Conservation (phyloP, 1,139 yeast species). For the Debaryomyces sp. region DNA sequence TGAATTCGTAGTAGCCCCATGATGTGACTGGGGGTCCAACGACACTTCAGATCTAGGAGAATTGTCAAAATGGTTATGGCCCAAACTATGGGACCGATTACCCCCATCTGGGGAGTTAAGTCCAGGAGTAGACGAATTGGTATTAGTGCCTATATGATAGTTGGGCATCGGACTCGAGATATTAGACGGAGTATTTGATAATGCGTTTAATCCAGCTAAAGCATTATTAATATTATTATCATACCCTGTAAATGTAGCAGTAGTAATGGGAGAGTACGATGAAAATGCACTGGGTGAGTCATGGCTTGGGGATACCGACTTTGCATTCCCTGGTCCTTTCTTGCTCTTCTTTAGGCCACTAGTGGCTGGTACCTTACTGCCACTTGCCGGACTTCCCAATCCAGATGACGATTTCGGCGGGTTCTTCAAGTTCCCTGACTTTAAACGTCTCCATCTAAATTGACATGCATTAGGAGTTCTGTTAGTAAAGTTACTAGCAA, state of each 20-base stretch:
- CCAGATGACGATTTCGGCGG: conserved; percentile 50
- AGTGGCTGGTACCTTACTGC: neutral
- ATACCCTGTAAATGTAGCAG: conserved; percentile 45
- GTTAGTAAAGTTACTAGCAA: conserved; percentile 65
- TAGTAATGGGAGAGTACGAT: conserved; percentile 39
- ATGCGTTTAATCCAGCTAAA: conserved; percentile 50
- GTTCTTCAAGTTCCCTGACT: conserved; percentile 62
- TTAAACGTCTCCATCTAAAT: conserved; percentile 75
- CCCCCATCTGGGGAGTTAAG: conserved; percentile 22
- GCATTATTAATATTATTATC: conserved; percentile 48
- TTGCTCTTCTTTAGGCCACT: conserved; percentile 24
- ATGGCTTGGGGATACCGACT: conserved; percentile 1
- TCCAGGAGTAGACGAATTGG: conserved; percentile 29
- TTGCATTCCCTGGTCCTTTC: conserved; percentile 13
- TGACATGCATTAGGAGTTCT: conserved; percentile 82
- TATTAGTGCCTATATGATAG: conserved; percentile 15
- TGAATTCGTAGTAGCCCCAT: conserved; percentile 29
- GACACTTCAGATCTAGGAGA: conserved; percentile 33
- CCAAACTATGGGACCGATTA: conserved; percentile 12
- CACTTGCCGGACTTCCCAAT: conserved; percentile 16
- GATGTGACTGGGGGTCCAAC: conserved; percentile 40
- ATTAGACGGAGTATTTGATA: conserved; percentile 40
- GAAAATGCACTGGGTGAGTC: conserved; percentile 27
- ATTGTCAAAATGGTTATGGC: conserved; percentile 24
- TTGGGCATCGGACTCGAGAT: conserved; percentile 34